Evolutionary conservation across 257 asterid species (phyloP), one percentile per base, ranked within the genome.

Genomic region (Rubia yunnanensis): DNA sequence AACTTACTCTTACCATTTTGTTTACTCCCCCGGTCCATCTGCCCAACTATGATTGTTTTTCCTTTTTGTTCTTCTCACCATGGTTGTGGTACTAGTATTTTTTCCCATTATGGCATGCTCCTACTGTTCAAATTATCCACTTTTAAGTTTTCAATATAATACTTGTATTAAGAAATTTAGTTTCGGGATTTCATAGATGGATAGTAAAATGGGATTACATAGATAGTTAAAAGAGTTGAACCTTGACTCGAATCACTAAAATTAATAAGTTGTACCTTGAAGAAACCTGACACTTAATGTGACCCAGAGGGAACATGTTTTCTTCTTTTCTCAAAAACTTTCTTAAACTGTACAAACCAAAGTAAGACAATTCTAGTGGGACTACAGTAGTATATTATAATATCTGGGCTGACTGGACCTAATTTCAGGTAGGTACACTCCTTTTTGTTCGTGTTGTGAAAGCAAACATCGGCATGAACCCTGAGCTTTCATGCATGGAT

Each of bases 401-500:
- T 14, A 34, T 60, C 48, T 60, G 48, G 38, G 27, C 23, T 59
- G 24, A 57, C 59, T 17, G 49, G 30, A 75, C 66, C 71, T 73
- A 63, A 68, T 70, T 74, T 68, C 86, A 94, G 96, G 81, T 70
- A 27, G 97, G 99, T 69, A 79, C 99, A 6, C 76, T 94, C 80
- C 71, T 94, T 61, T 94, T 87, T 82, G 88, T 79, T 41, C 97
- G 97, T 70, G 85, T 94, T 79, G 95, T 84, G 76, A 86, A 86
- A 81, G 96, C 97, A 66, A 87, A 79, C 70, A 70, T 79, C 48
- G 97, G 91, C 76, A 90, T 83, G 92, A 94, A 90, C 84, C 99
- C 99, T 48, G 96, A 94, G 76, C 79, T 94, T 23, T 85, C 99
- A 64, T 94, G 99, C 96, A 85, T 76, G 86, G 97, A 94, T 80